Conservation (phyloP, 1,139 yeast genomes). For the Scheffersomyces titani region DNA sequence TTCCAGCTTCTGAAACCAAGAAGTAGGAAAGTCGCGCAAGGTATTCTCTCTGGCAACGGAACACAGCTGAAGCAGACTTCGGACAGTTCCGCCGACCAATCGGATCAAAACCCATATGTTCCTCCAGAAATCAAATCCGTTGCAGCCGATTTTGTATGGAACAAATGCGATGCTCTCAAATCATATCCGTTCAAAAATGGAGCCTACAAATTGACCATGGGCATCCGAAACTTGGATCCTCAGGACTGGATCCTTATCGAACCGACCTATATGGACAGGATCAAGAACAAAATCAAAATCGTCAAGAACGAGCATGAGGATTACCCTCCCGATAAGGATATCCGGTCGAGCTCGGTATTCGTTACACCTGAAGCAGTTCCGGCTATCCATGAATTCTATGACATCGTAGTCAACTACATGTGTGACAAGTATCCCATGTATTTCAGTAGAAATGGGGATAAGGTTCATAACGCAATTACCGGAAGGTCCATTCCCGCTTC, state of each 20-base stretch:
- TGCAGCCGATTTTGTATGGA: slow-evolving; percentile 47
- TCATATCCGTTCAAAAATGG: slow-evolving; percentile 57
- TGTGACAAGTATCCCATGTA: slow-evolving; percentile 61
- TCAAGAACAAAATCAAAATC: slow-evolving; percentile 45
- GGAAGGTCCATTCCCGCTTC: slow-evolving; percentile 35
- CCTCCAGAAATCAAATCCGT: slow-evolving; percentile 21
- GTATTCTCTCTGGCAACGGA: neutral
- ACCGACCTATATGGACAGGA: slow-evolving; percentile 51
- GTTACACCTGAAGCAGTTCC: slow-evolving; percentile 44
- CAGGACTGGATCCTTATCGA: slow-evolving; percentile 73
- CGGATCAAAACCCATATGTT: neutral
- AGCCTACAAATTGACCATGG: slow-evolving; percentile 68
- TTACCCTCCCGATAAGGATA: slow-evolving; percentile 29
- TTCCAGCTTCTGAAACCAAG: neutral
- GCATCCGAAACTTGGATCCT: slow-evolving; percentile 53
- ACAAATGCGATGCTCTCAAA: slow-evolving; percentile 41
- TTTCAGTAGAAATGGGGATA: slow-evolving; percentile 35
- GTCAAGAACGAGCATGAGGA: slow-evolving; percentile 40
- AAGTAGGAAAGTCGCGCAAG: neutral
- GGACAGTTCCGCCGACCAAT: neutral
- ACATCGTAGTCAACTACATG: slow-evolving; percentile 47
- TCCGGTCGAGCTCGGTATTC: slow-evolving; percentile 31
- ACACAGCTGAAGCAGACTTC: neutral
- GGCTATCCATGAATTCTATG: slow-evolving; percentile 61
- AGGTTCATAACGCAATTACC: slow-evolving; percentile 44